Conservation (phyloP, 371 early-diverging fungal genomes). For the Rhizopus arrhizus region DNA sequence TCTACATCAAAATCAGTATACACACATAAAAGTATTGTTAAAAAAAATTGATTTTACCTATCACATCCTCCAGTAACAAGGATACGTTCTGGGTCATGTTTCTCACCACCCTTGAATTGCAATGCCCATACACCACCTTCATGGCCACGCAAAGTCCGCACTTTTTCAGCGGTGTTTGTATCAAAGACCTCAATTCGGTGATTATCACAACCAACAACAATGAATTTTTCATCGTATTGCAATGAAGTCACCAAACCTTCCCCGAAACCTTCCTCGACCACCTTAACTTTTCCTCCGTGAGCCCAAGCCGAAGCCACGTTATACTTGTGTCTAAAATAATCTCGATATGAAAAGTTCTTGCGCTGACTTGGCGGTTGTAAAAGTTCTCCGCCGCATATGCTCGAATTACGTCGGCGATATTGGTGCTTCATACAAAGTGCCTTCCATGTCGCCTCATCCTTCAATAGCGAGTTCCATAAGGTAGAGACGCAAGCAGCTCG, state of each 20-base stretch:
- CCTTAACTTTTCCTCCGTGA: constrained; percentile 66
- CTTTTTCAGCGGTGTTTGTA: constrained; percentile 66
- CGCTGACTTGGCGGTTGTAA: constrained; percentile 50
- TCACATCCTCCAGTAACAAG: constrained; percentile 82
- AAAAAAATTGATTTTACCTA: constrained; percentile 46
- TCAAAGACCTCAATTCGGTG: constrained; percentile 84
- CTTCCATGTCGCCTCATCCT: constrained; percentile 61
- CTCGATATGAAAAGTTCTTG: constrained; percentile 66
- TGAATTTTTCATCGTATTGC: constrained; percentile 84
- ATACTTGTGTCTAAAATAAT: constrained; percentile 75
- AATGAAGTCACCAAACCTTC: constrained; percentile 82
- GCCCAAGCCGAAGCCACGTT: constrained; percentile 79
- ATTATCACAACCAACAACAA: constrained; percentile 87
- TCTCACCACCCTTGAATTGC: constrained; percentile 69
- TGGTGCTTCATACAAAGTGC: constrained; percentile 53
- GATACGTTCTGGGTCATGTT: constrained; percentile 66
- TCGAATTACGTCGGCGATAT: constrained; percentile 51
- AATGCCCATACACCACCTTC: constrained; percentile 96
- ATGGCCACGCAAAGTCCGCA: constrained; percentile 81
- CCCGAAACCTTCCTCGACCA: constrained; percentile 78
- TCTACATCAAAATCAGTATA: constrained; percentile 26
- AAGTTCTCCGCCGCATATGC: constrained; percentile 55
- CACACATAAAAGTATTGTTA: constrained; percentile 3
- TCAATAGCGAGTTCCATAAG: constrained; percentile 76
- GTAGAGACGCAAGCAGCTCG: constrained; percentile 74